Percentiles rank a stretch among this genome's conserved stretches.
Evolutionary conservation across 108 stramenopile species (phyloP).

Genomic region (Cyclotella sp.): DNA sequence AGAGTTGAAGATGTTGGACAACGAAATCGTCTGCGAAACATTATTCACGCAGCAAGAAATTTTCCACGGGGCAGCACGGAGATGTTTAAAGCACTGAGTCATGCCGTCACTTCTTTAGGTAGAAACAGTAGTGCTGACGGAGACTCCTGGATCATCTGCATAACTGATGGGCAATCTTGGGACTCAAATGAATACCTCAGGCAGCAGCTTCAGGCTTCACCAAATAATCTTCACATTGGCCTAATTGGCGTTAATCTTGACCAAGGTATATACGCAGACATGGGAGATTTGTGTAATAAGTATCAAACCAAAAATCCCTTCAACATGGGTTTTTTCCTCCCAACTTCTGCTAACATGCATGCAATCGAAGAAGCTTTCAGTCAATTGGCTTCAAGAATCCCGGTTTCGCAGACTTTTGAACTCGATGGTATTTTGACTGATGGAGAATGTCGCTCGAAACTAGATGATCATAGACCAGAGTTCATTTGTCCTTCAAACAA

Average conservation of each 20-base stretch:
- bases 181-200: slow-evolving; percentile 6
- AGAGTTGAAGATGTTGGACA: slow-evolving; percentile 6
- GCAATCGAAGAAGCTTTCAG: slow-evolving; percentile 29
- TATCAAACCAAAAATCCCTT: slow-evolving; percentile 8
- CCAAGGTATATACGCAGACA: neutral
- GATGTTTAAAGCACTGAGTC: slow-evolving; percentile 21
- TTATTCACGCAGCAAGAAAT: slow-evolving; percentile 11
- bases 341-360: slow-evolving; percentile 22
- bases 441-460: slow-evolving; percentile 19
- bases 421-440: slow-evolving; percentile 37
- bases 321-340: slow-evolving; percentile 37
- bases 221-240: slow-evolving; percentile 27
- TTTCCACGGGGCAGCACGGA: slow-evolving; percentile 13
- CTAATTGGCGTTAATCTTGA: slow-evolving; percentile 30
- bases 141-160: slow-evolving; percentile 31
- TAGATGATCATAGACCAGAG: slow-evolving; percentile 15
- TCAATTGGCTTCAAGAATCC: slow-evolving; percentile 21
- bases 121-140: neutral
- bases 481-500: slow-evolving; percentile 24
- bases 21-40: neutral
- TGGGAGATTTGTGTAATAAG: slow-evolving; percentile 27
- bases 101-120: slow-evolving; percentile 10
- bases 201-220: slow-evolving; percentile 9
- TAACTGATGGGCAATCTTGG: slow-evolving; percentile 35
- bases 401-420: slow-evolving; percentile 40